A percentile compares a stretch with the other conserved stretches of the same genome.
phyloP scores from a whole-genome alignment of 306 rosid genomes.

The Sindora glabra region DNA sequence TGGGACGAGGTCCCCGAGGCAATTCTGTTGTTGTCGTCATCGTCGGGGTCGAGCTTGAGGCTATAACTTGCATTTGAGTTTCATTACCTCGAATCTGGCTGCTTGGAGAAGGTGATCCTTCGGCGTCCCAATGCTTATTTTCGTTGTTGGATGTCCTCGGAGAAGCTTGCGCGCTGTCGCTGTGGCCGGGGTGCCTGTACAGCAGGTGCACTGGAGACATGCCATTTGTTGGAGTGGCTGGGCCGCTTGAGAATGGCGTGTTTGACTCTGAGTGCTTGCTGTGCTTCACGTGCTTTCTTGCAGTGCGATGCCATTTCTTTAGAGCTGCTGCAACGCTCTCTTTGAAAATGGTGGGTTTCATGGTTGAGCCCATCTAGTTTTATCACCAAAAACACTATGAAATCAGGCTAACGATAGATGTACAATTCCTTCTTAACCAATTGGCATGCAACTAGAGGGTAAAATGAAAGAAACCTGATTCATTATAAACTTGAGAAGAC shows the following conservation, averaged over 20 bases:
- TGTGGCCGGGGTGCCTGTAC: constrained; percentile 18
- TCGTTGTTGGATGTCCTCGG: constrained; percentile 21
- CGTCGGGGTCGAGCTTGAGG: constrained; percentile 10
- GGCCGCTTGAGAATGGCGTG: constrained; percentile 55
- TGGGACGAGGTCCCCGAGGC: background rate
- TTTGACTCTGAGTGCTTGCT: constrained; percentile 19
- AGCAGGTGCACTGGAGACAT: constrained; percentile 66
- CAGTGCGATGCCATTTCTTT: constrained; percentile 43
- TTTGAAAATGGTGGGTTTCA: constrained; percentile 61
- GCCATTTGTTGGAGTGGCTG: constrained; percentile 44
- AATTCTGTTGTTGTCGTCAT: too few relatives aligned
- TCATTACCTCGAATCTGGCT: background rate
- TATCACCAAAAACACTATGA: background rate
- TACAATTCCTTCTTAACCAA: too few relatives aligned
- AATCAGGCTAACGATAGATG: too few relatives aligned
- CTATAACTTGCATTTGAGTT: constrained; percentile 10
- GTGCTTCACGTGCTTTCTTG: constrained; percentile 34
- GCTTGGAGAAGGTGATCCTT: constrained; percentile 26
- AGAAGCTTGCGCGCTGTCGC: constrained; percentile 22
- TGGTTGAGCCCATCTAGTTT: constrained; percentile 60
- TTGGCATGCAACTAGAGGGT: too few relatives aligned
- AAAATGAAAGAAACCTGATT: too few relatives aligned
- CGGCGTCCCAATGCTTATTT: constrained; percentile 21
- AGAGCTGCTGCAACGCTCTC: constrained; percentile 49
- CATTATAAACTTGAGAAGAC: too few relatives aligned